Conservation (phyloP, 768 basidiomycete species). For the Tremella yokohamensis region DNA sequence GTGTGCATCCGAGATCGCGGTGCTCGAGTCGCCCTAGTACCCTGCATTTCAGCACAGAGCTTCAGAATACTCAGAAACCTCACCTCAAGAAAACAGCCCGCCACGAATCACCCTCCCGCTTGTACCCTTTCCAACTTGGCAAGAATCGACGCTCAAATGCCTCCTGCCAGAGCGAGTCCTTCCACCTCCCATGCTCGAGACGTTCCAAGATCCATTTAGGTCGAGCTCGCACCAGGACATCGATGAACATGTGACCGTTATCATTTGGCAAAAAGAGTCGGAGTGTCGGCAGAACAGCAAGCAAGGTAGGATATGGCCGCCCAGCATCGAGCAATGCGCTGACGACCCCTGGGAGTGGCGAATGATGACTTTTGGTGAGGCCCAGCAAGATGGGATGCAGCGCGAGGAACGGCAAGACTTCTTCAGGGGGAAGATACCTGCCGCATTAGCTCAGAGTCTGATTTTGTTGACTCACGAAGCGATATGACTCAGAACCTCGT, state of each 20-base stretch:
- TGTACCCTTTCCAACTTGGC: conserved; percentile 42
- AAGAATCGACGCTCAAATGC: conserved; percentile 42
- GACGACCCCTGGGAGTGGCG: conserved; percentile 35
- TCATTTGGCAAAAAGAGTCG: conserved; percentile 32
- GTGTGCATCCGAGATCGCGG: conserved; percentile 42
- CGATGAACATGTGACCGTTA: conserved; percentile 25
- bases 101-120: conserved; percentile 39
- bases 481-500: conserved; percentile 41
- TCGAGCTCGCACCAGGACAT: conserved; percentile 35
- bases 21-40: conserved; percentile 41
- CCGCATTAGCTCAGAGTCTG: neutral
- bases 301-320: conserved; percentile 34
- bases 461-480: conserved; percentile 30
- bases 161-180: conserved; percentile 38
- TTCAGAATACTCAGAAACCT: conserved; percentile 6
- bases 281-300: conserved; percentile 31
- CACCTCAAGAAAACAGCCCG: conserved; percentile 41
- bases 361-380: conserved; percentile 31
- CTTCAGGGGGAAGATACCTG: conserved; percentile 35
- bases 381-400: conserved; percentile 32
- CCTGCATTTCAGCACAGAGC: conserved; percentile 12
- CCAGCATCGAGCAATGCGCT: conserved; percentile 13
- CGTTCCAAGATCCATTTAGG: conserved; percentile 46
- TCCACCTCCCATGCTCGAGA: conserved; percentile 33
- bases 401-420: conserved; percentile 34